Base-by-base conservation (phyloP, 371 early-diverging fungal genomes). In the Dentiscutata heterogama region DNA sequence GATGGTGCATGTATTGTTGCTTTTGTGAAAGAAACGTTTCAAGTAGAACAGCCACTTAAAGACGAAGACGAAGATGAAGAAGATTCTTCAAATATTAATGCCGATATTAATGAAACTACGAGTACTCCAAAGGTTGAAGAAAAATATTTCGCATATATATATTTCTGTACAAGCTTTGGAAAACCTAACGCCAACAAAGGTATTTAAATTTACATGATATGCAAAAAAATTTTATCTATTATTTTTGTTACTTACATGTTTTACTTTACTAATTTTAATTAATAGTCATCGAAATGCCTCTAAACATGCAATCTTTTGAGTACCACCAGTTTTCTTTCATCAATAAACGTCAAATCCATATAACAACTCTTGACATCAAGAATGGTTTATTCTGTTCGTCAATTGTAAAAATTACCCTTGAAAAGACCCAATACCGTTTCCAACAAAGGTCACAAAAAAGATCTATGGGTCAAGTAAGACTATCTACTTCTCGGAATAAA, bases 1-100 rank as follows among this genome's bases (percentile, higher is more conserved):
- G 79, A 78, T 64, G 82, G 78, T 2, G 18, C 79, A 22, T 78
- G 82, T 27, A 82, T 78, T 42, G 65, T 82, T 18, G 78, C 54
- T 4, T 54, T 82, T 14, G 65, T 61, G 3, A 60, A 82, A 79
- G 80, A 64, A 67, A 81, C 51, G 0, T 3, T 25, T 39, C 16
- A 3, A 16, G n/a, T 22, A 29, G 68, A 67, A 18, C 13, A 42
- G 3, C n/a, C 20, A 31, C 8, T 20, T 46, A 46, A 46, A 8
- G 25, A 68, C 1, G 27, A 61, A 25, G 11, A 35, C 0, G 27
- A 68, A 18, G 11, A 68, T 14, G 27, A 20, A 1, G 25, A 67
- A n/a, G 14, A 63, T 29, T 3, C 3, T 51, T 51, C 51, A 8
- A 31, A 75, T 14, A 8, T 11, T 29, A 56, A 71, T 22, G 3